These are phyloP conservation scores for Chalciporus chontae DNA, from an alignment of 768 basidiomycete species.

Conservation along the genomic window DNA sequence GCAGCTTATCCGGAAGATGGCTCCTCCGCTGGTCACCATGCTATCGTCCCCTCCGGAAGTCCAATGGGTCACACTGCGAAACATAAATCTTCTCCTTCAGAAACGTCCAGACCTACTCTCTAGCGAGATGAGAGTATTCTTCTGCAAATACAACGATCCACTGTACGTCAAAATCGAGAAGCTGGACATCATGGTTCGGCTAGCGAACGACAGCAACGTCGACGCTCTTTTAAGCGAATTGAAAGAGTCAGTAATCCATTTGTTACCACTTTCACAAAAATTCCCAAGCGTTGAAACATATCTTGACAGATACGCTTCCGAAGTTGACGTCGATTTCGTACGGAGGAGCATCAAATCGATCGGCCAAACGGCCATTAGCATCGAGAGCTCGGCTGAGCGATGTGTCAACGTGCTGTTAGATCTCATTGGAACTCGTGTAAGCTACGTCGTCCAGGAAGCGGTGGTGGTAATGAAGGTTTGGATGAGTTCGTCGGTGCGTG, in stretches of 20 bases:
- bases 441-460: constrained; percentile 97
- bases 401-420: constrained; percentile 94
- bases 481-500: neutral
- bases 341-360: constrained; percentile 93
- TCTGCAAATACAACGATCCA: constrained; percentile 99
- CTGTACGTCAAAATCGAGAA: constrained; percentile 99
- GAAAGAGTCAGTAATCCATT: constrained; percentile 70
- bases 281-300: neutral
- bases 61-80: constrained; percentile 96
- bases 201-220: constrained; percentile 88
- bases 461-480: constrained; percentile 97
- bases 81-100: constrained; percentile 94
- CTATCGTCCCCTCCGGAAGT: constrained; percentile 96
- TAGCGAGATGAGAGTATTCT: constrained; percentile 98
- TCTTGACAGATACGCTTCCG: constrained; percentile 77
- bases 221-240: constrained; percentile 93
- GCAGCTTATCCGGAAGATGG: constrained; percentile 92
- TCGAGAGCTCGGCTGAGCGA: constrained; percentile 87
- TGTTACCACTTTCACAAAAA: neutral
- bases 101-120: constrained; percentile 86
- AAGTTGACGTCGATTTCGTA: constrained; percentile 98
- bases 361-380: constrained; percentile 94
- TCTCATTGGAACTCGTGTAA: constrained; percentile 88
- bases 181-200: constrained; percentile 94
- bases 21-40: constrained; percentile 91